phyloP scores from a whole-genome alignment of 306 rosid genomes.

The Prunus davidiana region DNA sequence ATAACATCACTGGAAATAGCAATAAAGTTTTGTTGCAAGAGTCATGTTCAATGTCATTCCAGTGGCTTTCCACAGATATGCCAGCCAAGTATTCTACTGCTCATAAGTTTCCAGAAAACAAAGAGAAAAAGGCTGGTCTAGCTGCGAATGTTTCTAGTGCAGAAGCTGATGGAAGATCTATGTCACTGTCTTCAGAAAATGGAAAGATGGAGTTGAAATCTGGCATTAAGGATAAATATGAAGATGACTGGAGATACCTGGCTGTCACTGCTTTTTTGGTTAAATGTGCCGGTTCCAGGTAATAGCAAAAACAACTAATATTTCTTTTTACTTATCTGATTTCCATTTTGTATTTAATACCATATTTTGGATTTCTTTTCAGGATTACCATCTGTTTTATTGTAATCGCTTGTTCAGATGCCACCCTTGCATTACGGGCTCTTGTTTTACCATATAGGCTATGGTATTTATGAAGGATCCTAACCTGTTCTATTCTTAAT shows the following conservation, averaged over 20 bases:
- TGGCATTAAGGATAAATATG: slow-evolving; percentile 45
- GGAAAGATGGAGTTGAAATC: slow-evolving; percentile 37
- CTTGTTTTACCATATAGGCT: slow-evolving; percentile 78
- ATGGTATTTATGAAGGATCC: slow-evolving; percentile 51
- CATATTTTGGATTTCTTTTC: slow-evolving; percentile 26
- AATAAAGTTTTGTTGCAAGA: slow-evolving; percentile 28
- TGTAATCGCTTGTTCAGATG: slow-evolving; percentile 87
- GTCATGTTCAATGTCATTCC: slow-evolving; percentile 70
- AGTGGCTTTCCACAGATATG: slow-evolving; percentile 98
- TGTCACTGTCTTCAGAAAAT: slow-evolving; percentile 29
- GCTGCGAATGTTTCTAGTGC: slow-evolving; percentile 32
- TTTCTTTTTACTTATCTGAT: slow-evolving; percentile 18
- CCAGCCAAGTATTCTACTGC: slow-evolving; percentile 60
- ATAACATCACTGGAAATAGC: slow-evolving; percentile 32
- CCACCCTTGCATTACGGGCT: slow-evolving; percentile 77
- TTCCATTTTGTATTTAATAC: slow-evolving; percentile 16
- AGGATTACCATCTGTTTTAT: slow-evolving; percentile 90
- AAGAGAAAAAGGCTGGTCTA: slow-evolving; percentile 26
- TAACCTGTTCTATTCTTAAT: not conserved
- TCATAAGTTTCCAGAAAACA: slow-evolving; percentile 30
- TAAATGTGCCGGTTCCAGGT: slow-evolving; percentile 79
- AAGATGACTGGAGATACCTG: slow-evolving; percentile 96
- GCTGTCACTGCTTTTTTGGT: slow-evolving; percentile 93
- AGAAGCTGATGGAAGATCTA: slow-evolving; percentile 32
- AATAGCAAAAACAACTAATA: slow-evolving; percentile 18